Evolutionary conservation across 2,329 filamentous ascomycete genomes (phyloP).

Genomic region (Alternaria sp.): DNA sequence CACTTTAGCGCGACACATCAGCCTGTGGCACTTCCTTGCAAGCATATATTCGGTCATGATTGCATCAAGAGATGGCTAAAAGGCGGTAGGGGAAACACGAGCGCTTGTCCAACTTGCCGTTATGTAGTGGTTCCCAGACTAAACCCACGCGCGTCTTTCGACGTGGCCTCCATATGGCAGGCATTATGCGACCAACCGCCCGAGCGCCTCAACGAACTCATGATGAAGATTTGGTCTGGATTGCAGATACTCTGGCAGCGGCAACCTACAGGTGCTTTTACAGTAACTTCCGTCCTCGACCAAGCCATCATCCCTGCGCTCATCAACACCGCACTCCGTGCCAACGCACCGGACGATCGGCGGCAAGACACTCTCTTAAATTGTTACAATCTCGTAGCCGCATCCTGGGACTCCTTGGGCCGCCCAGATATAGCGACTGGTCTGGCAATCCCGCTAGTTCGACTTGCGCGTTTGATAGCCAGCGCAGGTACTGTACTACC

Average conservation of each 20-base stretch:
- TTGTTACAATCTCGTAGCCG: constrained; percentile 35
- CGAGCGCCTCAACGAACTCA: constrained; percentile 30
- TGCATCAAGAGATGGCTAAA: constrained; percentile 44
- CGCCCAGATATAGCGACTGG: constrained; percentile 35
- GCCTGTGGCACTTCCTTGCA: constrained; percentile 44
- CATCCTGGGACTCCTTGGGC: constrained; percentile 40
- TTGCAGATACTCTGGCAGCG: constrained; percentile 33
- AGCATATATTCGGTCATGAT: constrained; percentile 44
- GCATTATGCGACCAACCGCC: constrained; percentile 35
- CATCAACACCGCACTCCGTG: constrained; percentile 12
- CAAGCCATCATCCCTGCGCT: constrained; percentile 37
- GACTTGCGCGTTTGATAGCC: constrained; percentile 43
- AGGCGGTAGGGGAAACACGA: constrained; percentile 34
- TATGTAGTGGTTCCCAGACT: constrained; percentile 28
- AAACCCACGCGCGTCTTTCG: constrained; percentile 24
- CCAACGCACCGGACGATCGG: not conserved
- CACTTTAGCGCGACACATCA: constrained; percentile 35
- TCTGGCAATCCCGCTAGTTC: constrained; percentile 41
- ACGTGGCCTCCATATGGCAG: constrained; percentile 38
- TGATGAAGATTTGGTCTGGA: constrained; percentile 32
- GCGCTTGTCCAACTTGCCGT: constrained; percentile 43
- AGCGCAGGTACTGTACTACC: constrained; percentile 35
- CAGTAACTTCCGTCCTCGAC: constrained; percentile 30
- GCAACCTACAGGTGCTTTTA: constrained; percentile 30
- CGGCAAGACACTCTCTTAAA: constrained; percentile 29